Conservation (phyloP, 352 stramenopile genomes). For the Plasmopara halstedii region DNA sequence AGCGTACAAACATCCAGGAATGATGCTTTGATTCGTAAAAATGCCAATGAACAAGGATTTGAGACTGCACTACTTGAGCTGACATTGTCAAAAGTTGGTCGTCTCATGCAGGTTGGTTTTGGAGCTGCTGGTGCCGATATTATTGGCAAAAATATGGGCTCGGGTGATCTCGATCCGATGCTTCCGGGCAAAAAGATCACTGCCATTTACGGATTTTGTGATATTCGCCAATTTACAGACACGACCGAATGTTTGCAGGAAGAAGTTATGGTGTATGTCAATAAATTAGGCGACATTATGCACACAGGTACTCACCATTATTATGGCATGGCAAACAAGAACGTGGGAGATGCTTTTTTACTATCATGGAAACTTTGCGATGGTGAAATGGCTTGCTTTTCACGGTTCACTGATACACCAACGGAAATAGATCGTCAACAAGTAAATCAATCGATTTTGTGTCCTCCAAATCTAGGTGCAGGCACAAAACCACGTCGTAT, state of each 20-base stretch:
- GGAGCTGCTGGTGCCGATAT: conserved; percentile 74
- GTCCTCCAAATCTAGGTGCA: conserved; percentile 54
- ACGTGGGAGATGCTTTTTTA: conserved; percentile 89
- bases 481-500: conserved; percentile 60
- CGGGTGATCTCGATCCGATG: conserved; percentile 84
- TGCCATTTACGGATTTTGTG: conserved; percentile 92
- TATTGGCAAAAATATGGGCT: conserved; percentile 84
- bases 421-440: conserved; percentile 66
- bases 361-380: conserved; percentile 92
- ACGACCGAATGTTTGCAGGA: conserved; percentile 87
- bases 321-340: conserved; percentile 86
- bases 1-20: conserved; percentile 63
- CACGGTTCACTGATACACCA: conserved; percentile 69
- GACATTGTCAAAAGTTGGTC: conserved; percentile 75
- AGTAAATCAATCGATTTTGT: conserved; percentile 63
- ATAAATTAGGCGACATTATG: conserved; percentile 87
- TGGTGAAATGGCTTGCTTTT: conserved; percentile 70
- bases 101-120: conserved; percentile 83
- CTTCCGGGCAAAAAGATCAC: conserved; percentile 87
- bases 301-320: conserved; percentile 81
- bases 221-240: conserved; percentile 92
- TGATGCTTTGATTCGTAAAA: conserved; percentile 61
- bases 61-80: conserved; percentile 76
- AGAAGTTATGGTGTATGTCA: conserved; percentile 90
- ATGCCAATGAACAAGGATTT: conserved; percentile 72